A percentile compares a stretch with the other conserved stretches of the same genome.
These are phyloP conservation scores for Asterella californica DNA, from an alignment of 225 moss, liverwort and hornwort genomes.

Conservation along the genomic window DNA sequence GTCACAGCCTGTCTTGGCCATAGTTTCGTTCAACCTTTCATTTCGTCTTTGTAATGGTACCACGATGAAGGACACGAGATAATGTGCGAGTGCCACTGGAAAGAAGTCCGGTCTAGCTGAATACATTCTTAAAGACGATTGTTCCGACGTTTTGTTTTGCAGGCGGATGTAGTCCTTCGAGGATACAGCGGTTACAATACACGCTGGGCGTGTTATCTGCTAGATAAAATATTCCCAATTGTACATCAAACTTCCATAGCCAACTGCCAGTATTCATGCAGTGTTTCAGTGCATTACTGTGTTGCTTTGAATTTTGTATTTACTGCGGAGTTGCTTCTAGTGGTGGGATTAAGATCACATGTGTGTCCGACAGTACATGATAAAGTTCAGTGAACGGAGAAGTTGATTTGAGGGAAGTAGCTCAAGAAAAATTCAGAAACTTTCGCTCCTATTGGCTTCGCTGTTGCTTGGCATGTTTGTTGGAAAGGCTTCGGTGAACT, in stretches of 20 bases:
- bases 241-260: conserved; percentile 10
- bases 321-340: not conserved
- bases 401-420: not conserved
- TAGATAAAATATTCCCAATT: conserved; percentile 40
- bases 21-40: not conserved
- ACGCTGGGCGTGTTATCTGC: conserved; percentile 30
- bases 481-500: not conserved
- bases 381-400: not conserved
- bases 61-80: not conserved
- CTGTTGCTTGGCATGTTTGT: not conserved
- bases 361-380: too few relatives aligned
- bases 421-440: not conserved
- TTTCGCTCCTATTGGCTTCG: not conserved
- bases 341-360: too few relatives aligned
- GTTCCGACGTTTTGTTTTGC: not conserved
- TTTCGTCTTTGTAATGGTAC: not conserved
- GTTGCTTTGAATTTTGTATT: not conserved
- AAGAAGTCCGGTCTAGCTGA: not conserved
- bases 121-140: not conserved
- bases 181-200: conserved; percentile 51
- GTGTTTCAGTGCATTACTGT: not conserved
- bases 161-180: conserved; percentile 42
- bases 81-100: not conserved
- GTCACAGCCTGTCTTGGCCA: not conserved
- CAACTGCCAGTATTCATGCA: not conserved